Evolutionary conservation across 495 filamentous ascomycete genomes (phyloP).

Genomic region (Hypomontagnella submonticulosa): DNA sequence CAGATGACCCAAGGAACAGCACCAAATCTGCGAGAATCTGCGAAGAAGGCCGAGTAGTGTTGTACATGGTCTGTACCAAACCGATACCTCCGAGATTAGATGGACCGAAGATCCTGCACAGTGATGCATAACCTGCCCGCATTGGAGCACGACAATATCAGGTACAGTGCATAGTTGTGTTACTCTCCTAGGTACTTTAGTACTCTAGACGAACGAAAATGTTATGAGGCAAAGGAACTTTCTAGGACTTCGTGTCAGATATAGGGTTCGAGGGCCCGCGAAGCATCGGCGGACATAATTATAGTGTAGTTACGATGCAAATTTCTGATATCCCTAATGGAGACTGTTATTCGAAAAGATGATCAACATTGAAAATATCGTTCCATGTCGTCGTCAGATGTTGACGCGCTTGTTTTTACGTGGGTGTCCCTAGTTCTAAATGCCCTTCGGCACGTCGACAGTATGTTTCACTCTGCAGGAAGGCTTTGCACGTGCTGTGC

Average conservation of each 20-base stretch:
- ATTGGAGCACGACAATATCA: slow-evolving; percentile 22
- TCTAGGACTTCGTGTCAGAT: too few species aligned
- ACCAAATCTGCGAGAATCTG: slow-evolving; percentile 63
- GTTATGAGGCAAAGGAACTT: too few species aligned
- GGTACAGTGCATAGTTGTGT: slow-evolving; percentile 14
- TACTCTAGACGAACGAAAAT: too few species aligned
- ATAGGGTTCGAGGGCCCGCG: too few species aligned
- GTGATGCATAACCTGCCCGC: slow-evolving; percentile 23
- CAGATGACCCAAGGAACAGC: slow-evolving; percentile 62
- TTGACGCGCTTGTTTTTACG: background rate
- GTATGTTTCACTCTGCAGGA: slow-evolving; percentile 11
- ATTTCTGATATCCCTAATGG: too few species aligned
- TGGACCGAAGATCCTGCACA: slow-evolving; percentile 34
- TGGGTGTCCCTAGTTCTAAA: slow-evolving; percentile 20
- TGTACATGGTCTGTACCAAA: slow-evolving; percentile 29
- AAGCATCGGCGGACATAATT: too few species aligned
- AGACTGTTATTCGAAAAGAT: too few species aligned
- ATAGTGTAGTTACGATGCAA: too few species aligned
- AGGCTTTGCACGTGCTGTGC: slow-evolving; percentile 28
- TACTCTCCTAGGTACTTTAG: slow-evolving; percentile 12
- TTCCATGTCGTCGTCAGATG: too few species aligned
- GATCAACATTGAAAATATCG: too few species aligned
- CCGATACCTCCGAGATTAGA: slow-evolving; percentile 43
- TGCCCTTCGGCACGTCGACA: slow-evolving; percentile 2
- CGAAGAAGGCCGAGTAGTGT: slow-evolving; percentile 64